Base-by-base conservation (phyloP, 306 rosid species). In the Hippophae rhamnoides region DNA sequence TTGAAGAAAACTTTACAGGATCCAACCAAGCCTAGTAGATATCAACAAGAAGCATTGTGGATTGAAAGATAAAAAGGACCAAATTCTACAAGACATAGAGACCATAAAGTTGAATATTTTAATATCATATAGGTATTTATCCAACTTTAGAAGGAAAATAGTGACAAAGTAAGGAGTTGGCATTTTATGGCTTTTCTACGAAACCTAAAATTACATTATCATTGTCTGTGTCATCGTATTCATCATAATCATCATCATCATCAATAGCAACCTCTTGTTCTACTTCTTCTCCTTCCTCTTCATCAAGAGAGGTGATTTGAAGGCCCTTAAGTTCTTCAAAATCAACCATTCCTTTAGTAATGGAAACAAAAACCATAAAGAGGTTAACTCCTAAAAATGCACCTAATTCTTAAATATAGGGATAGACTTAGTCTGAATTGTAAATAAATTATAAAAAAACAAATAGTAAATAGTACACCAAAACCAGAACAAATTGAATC, bases 101-200 rank as follows among this genome's bases (percentile, higher is more conserved):
- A 61, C 52, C 54, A 26, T 42, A 10, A 58, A 56, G 26, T 52
- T 53, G 3, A 47, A 70, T 54, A 43, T 49, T 56, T 56, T 14
- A 41, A 60, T 54, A 64, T 13, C 67, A 27, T 78, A 90, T 95
- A 42, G 95, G 98, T 55, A 78, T 71, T 23, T 96, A 92, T 51
- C 98, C 96, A 61, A 89, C 95, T 80, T 87, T 90, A 79, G 95
- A 87, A 52, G 92, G 95, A 70, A 90, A 86, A 40, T 58, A 72
- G 47, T 87, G 92, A 31, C 83, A 79, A 40, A 41, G 47, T 66
- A 87, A 95, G 41, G 80, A 83, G 75, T 69, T 58, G 10, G 59
- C 47, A 54, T 67, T 81, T 71, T 83, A 56, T 0, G 96, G 83
- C 72, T 82, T 81, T 64, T 78, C 64, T 7, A 81, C 44, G 6